Evolutionary conservation across 148 eudicot genomes (phyloP), one percentile per base, ranked within the genome.

Genomic region (Spergularia bocconei): DNA sequence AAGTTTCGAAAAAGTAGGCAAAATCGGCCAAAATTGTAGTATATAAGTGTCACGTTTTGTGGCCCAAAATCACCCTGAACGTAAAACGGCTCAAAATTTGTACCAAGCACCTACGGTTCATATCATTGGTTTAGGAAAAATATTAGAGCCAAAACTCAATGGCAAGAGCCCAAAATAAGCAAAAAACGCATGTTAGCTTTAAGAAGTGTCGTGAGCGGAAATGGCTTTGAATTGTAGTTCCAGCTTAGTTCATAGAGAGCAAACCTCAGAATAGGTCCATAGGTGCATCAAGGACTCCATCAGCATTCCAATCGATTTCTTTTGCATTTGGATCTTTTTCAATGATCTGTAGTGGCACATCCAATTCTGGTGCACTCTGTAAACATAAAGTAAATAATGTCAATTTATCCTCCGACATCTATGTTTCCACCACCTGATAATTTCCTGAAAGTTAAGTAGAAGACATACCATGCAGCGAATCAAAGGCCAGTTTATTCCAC

Each of bases 401-500:
- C 19, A 69, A 19, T 36, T 67, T 63, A 23, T 67, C 56, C 10
- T 76, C 58, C 25, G 56, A 67, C 13, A 53, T 69, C 0, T 69
- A 17, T 52, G 11, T 41, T 69, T 69, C 47, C 60, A 25, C 47
- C 25, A 15, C 47, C 60, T 50, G 10, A 69, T 53, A 53, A 41
- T 69, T 69, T 29, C 59, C 60, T 25, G 57, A 21, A 69, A 29
- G 13, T 69, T 15, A 13, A 69, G 47, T 15, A 53, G 73, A 79
- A 60, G 56, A 7, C 57, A 52, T 90, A 93, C 99, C 99, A 87
- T 90, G 90, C 91, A 85, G 61, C 99, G 97, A 51, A 95, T 95
- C 19, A 95, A 82, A 80, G 99, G 97, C 99, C 99, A 95, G 61
- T 88, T 85, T 76, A 95, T 89, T 81, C 84, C 99, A 65, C 81